Evolutionary conservation across 1,139 yeast species (phyloP), one percentile per base, ranked within the genome.

Genomic region (Lodderomyces oxycetoniae): DNA sequence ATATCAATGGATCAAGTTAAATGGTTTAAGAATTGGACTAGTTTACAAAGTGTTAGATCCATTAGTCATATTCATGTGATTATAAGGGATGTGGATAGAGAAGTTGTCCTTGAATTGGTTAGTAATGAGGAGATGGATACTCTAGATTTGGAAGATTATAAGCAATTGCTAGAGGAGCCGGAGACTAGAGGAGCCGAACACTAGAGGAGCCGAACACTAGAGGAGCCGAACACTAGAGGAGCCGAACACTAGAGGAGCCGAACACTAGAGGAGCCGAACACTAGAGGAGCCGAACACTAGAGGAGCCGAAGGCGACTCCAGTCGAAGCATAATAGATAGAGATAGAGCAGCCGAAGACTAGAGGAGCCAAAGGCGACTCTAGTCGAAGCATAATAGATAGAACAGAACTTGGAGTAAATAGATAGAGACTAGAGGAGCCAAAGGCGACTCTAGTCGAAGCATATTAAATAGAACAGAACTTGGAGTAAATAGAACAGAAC

Each of bases 11-110:
- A 62, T 5, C 53, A 71, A 34, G 47, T 78, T 9, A 47, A 66
- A 3, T 78, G 85, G 85, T 78, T 78, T 53, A 68, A 77, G 44
- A 78, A 78, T 48, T 78, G 80, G 76, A 69, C 74, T 5, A 62
- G 71, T 5, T 54, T 78, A 28, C 85, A 78, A 48, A 74, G 82
- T 46, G 78, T 78, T 5, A 64, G 63, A 40, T 63, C 71, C 21
- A 60, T 78, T 23, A 76, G 82, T 29, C 85, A 78, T 49, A 57
- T 78, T 14, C 85, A 78, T 50, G 73, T 78, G 1, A 47, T 77
- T 22, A 48, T 77, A 12, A 22, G 20, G 7, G 72, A 65, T 15
- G 46, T 67, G 23, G 49, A 49, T 13, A 35, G 41, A 10, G 49
- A 48, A 8, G 49, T 51, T 27, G 40, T 58, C 19, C 39, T 50